phyloP scores from a whole-genome alignment of 2,329 filamentous ascomycete genomes.

The Neospermospora avenae region DNA sequence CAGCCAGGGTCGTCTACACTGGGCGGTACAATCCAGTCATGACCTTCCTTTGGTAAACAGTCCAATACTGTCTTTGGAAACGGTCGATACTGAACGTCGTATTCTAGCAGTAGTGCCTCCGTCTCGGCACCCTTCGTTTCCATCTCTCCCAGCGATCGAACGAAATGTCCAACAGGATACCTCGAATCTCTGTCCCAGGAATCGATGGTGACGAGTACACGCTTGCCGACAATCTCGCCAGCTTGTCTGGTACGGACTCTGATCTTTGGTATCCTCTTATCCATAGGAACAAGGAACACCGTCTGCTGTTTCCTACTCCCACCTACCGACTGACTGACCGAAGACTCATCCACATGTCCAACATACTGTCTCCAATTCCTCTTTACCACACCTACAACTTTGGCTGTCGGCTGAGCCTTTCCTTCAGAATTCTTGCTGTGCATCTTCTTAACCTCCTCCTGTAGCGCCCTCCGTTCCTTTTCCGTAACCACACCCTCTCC shows the following conservation, averaged over 20 bases:
- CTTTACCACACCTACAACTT: slow-evolving; percentile 87
- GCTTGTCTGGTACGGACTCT: slow-evolving; percentile 88
- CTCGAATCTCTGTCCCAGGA: slow-evolving; percentile 92
- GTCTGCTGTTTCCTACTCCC: slow-evolving; percentile 84
- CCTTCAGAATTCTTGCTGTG: slow-evolving; percentile 76
- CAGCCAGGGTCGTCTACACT: slow-evolving; percentile 79
- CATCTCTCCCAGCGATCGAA: slow-evolving; percentile 86
- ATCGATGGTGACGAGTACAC: slow-evolving; percentile 90
- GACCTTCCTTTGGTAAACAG: slow-evolving; percentile 85
- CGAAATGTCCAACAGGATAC: slow-evolving; percentile 90
- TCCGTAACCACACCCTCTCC: slow-evolving; percentile 77
- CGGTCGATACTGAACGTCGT: slow-evolving; percentile 95
- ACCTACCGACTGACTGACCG: slow-evolving; percentile 68
- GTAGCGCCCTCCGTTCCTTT: slow-evolving; percentile 78
- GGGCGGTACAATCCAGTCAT: slow-evolving; percentile 89
- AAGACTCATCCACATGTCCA: slow-evolving; percentile 87
- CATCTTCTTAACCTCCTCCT: slow-evolving; percentile 85
- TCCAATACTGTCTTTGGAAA: slow-evolving; percentile 96
- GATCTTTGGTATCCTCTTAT: slow-evolving; percentile 96
- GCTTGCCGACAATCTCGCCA: slow-evolving; percentile 82
- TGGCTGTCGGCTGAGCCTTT: slow-evolving; percentile 83
- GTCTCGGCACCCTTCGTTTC: slow-evolving; percentile 98
- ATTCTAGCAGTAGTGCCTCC: slow-evolving; percentile 88
- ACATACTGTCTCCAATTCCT: slow-evolving; percentile 98
- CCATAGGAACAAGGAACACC: slow-evolving; percentile 96